phyloP scores from a whole-genome alignment of 257 asterid genomes.

The Eustoma russellianum region DNA sequence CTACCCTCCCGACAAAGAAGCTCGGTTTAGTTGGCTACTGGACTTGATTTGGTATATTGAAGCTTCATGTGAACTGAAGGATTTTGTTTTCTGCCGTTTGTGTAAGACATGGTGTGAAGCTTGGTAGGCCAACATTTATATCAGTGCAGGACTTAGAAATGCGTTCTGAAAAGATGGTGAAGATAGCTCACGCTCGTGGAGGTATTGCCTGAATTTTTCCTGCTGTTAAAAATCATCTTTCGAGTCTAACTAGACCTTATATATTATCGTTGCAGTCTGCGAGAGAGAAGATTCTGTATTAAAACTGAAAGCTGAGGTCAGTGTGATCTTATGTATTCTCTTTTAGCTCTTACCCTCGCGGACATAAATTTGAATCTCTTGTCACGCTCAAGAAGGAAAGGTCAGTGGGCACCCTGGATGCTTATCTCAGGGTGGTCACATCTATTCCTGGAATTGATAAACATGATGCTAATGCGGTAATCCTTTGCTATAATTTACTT shows the following conservation, averaged over 20 bases:
- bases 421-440: conserved; percentile 68
- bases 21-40: conserved; percentile 14
- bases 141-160: conserved; percentile 78
- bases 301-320: conserved; percentile 70
- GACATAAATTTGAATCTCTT: conserved; percentile 11
- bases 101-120: conserved; percentile 61
- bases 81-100: conserved; percentile 12
- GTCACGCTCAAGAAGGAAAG: conserved; percentile 49
- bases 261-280: conserved; percentile 46
- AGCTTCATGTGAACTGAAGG: conserved; percentile 11
- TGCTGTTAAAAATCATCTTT: conserved; percentile 8
- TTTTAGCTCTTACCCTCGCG: conserved; percentile 5
- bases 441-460: conserved; percentile 84
- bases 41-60: conserved; percentile 4
- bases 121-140: conserved; percentile 79
- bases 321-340: conserved; percentile 9
- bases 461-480: conserved; percentile 81
- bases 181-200: conserved; percentile 85
- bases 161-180: conserved; percentile 92
- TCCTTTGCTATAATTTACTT: background rate
- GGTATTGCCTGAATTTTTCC: conserved; percentile 33
- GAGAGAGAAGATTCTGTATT: conserved; percentile 66
- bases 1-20: conserved; percentile 78
- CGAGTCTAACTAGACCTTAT: conserved; percentile 8
- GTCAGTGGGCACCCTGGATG: conserved; percentile 62